Conservation (phyloP, 345 rosid genomes). For the Ceriops zippeliana region DNA sequence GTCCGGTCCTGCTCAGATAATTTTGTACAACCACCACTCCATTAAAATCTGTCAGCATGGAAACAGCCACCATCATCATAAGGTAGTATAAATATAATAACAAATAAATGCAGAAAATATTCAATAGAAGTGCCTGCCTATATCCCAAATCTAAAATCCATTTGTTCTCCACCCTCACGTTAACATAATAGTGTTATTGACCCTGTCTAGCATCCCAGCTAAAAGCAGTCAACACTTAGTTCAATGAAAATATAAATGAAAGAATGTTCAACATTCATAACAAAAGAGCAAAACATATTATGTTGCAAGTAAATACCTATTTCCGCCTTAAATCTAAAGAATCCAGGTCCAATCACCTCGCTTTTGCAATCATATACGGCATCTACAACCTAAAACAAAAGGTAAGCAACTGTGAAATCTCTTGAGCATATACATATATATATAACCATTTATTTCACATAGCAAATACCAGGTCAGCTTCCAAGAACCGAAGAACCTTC, state of each 20-base stretch:
- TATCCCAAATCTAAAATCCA: neutral
- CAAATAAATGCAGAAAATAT: too few species aligned
- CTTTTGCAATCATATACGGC: constrained; percentile 95
- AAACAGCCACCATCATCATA: constrained; percentile 9
- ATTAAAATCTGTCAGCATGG: constrained; percentile 73
- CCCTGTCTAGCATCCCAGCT: neutral
- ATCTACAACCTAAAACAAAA: constrained; percentile 75
- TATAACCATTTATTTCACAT: neutral
- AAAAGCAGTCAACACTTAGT: neutral
- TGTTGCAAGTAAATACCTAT: constrained; percentile 52
- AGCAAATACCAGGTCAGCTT: constrained; percentile 74
- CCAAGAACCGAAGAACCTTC: constrained; percentile 76
- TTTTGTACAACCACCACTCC: constrained; percentile 84
- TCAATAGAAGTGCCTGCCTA: too few species aligned
- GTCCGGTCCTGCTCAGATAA: constrained; percentile 75
- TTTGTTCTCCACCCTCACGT: neutral
- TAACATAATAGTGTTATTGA: too few species aligned
- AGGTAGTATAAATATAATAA: too few species aligned
- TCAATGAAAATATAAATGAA: neutral
- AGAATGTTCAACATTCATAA: neutral
- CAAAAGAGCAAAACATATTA: neutral
- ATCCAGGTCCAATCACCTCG: constrained; percentile 99
- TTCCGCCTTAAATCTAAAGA: constrained; percentile 96
- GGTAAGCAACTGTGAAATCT: constrained; percentile 9
- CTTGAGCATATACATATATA: neutral